Base-by-base conservation (phyloP, 768 basidiomycete species). In the Termitomyces sp. region DNA sequence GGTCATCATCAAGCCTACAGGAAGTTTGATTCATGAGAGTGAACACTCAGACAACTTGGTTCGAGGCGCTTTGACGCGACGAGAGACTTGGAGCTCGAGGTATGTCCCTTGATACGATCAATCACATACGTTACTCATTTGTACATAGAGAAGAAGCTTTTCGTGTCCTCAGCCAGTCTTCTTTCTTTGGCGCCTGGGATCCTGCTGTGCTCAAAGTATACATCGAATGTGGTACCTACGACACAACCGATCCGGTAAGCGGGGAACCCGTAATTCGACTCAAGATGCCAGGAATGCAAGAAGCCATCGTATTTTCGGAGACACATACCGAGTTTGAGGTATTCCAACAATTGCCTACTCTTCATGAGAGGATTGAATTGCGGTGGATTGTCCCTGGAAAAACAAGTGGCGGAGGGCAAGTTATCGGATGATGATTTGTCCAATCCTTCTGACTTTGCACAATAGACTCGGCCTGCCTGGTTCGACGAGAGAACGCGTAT, bases 101-200 rank as follows among this genome's bases (percentile, higher is more conserved):
- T 84, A 62, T 26, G 65, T 49, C 31, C 23, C 9, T 47, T 21
- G 21, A 19, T 46, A 14, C 28, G 49, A 19, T 23, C 31, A 14
- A 14, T 3, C 15, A 8, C 4, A 1, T 26, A 37, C 23, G 9
- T 53, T 7, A 35, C 15, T 28, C 33, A 35, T 26, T 17, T 45
- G 11, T 30, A 8, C 57, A 31, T 60, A 87, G 89, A 43, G 79
- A 84, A 41, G 87, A 86, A 56, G 91, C 89, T 1, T 64, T 77
- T 5, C 64, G 61, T 9, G 61, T 69, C 7, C 80, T 91, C 64
- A 59, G 65, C 50, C 68, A 73, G 52, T 80, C 73, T 31, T 78
- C 85, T 0, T 93, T 92, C 76, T 94, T 93, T 67, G 61, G 64
- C 3, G 70, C 75, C 1, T 93, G 91, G 91, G 76, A 91, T 64